Conservation (phyloP, 2,329 filamentous ascomycete species). For the Pochonia chlamydosporia region DNA sequence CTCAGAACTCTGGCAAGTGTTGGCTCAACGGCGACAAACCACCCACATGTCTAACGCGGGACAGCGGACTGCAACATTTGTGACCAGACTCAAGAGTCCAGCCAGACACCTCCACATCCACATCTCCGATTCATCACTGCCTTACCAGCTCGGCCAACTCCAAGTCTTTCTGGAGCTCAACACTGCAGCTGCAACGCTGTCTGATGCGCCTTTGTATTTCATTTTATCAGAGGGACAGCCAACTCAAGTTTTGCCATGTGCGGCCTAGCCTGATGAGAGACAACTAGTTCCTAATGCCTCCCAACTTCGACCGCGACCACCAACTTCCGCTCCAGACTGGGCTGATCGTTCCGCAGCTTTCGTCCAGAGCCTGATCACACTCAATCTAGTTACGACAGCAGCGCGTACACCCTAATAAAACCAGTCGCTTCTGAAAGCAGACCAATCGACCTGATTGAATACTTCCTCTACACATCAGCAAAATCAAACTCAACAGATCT, state of each 20-base stretch:
- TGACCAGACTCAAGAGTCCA: background rate
- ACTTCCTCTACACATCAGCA: too few species aligned
- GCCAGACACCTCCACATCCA: background rate
- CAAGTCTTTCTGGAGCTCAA: background rate
- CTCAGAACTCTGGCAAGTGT: too few species aligned
- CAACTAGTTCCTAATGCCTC: constrained; percentile 1
- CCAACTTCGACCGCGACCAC: constrained; percentile 2
- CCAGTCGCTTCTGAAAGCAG: too few species aligned
- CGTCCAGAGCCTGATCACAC: too few species aligned
- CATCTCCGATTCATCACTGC: background rate
- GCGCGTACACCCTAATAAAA: background rate
- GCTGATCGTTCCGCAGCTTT: background rate
- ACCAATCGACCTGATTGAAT: background rate
- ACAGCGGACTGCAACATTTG: background rate
- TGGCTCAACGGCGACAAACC: too few species aligned
- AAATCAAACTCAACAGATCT: too few species aligned
- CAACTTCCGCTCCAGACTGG: background rate
- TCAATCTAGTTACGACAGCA: too few species aligned
- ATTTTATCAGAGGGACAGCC: background rate
- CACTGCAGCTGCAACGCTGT: background rate
- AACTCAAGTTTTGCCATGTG: constrained; percentile 2
- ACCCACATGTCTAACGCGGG: too few species aligned
- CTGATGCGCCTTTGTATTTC: background rate
- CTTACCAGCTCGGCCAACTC: background rate
- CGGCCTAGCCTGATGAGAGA: constrained; percentile 3